Base-by-base conservation (phyloP, 768 basidiomycete species). In the Daedaleopsis sinensis region DNA sequence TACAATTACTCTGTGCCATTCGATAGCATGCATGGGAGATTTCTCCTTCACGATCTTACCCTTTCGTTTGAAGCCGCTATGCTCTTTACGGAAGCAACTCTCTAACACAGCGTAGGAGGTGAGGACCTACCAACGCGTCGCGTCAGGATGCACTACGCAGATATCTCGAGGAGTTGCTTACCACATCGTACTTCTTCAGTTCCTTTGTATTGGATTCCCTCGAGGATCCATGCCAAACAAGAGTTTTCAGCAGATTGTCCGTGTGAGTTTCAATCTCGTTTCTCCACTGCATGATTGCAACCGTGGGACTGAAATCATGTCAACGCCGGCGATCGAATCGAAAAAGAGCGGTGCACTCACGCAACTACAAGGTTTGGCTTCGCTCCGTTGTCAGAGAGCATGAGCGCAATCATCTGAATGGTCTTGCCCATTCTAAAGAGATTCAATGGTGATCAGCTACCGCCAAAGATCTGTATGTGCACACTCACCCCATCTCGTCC, bases 401-500 rank as follows among this genome's bases (percentile, higher is more conserved):
- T 80, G 43, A 98, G 80, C 1, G 95, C 84, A 52, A 99, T 96
- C 65, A 95, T 94, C 71, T 99, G 97, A 60, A 99, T 98, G 0
- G 96, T 99, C 75, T 95, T 94, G 15, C 91, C 91, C 93, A 95
- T 94, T n/a, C 91, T 90, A 64, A 46, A n/a, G n/a, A n/a, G n/a
- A n/a, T n/a, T n/a, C n/a, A n/a, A 53, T 39, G 19, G 18, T n/a
- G 19, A 24, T 46, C 1, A 37, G 24, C 23, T 42, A 21, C 15
- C 37, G 10, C 18, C 44, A 64, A 65, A 23, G 62, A 42, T 10
- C 53, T 32, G 54, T 47, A 53, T 11, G 35, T 42, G 15, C 39
- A n/a, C 27, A 68, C 83, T 74, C 80, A 88, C 93, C 94, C 94
- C 93, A 94, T 94, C 75, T 94, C 93, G 66, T 94, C 92, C 90